Percentiles rank a stretch among this genome's conserved stretches.
Evolutionary conservation across 108 stramenopile species (phyloP).

Genomic region (Skeletonema potamos): DNA sequence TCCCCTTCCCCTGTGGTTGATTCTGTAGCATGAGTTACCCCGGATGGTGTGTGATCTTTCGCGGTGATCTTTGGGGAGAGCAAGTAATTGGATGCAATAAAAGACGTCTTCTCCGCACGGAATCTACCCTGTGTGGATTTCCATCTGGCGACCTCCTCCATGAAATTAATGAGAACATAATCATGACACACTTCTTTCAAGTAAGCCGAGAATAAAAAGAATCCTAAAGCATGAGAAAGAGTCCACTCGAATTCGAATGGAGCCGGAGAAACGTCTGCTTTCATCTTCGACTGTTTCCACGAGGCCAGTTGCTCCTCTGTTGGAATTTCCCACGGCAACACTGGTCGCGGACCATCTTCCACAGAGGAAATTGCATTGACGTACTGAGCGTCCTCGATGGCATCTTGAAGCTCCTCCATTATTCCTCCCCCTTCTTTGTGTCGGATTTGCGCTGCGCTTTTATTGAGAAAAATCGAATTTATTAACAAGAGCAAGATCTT

Average conservation of each 20-base stretch:
- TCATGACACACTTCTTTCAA: conserved; percentile 65
- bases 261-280: conserved; percentile 11
- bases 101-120: conserved; percentile 46
- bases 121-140: conserved; percentile 40
- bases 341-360: conserved; percentile 79
- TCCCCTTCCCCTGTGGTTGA: conserved; percentile 1
- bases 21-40: background rate
- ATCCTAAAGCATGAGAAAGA: conserved; percentile 52
- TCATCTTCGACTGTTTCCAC: conserved; percentile 48
- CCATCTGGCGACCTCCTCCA: conserved; percentile 73
- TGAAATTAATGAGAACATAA: conserved; percentile 73
- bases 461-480: background rate
- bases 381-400: conserved; percentile 89
- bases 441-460: too few species aligned
- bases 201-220: conserved; percentile 73
- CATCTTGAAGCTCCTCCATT: conserved; percentile 91
- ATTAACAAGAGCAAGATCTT: too few species aligned
- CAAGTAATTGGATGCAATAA: conserved; percentile 36
- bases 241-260: conserved; percentile 66
- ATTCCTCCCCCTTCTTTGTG: background rate
- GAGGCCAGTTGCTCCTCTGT: conserved; percentile 57
- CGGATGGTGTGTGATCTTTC: background rate
- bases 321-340: conserved; percentile 74
- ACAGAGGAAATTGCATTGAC: conserved; percentile 80
- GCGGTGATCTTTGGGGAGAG: background rate